phyloP scores from a whole-genome alignment of 75 land plant genomes.

The Adiantum capillusveneris region DNA sequence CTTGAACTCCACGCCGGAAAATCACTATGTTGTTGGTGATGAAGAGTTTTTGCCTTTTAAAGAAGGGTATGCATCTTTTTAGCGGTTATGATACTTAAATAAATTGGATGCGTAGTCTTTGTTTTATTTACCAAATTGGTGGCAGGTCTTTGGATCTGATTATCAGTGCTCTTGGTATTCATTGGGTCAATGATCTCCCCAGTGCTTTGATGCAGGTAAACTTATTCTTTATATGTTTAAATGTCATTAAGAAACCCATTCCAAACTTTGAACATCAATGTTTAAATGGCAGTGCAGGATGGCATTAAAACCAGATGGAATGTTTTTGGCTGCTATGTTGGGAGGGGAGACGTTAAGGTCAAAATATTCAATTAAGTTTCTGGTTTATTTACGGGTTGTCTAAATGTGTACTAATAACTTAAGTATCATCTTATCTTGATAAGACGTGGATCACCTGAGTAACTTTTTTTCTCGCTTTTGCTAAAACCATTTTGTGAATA shows the following conservation, averaged over 20 bases:
- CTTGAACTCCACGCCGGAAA: slow-evolving; percentile 29
- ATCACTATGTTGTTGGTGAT: slow-evolving; percentile 65
- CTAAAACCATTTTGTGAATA: too few relatives aligned
- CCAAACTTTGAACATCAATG: background rate
- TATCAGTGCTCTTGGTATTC: slow-evolving; percentile 84
- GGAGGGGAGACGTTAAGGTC: slow-evolving; percentile 88
- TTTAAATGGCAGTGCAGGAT: slow-evolving; percentile 55
- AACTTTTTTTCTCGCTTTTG: too few relatives aligned
- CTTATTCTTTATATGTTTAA: too few relatives aligned
- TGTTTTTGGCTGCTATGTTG: slow-evolving; percentile 81
- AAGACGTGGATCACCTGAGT: too few relatives aligned
- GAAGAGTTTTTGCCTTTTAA: slow-evolving; percentile 81
- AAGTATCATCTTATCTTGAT: too few relatives aligned
- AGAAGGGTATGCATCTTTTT: slow-evolving; percentile 36
- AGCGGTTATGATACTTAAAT: background rate
- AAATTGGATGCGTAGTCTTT: background rate
- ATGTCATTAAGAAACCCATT: too few relatives aligned
- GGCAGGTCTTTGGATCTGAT: slow-evolving; percentile 80
- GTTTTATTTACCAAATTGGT: background rate
- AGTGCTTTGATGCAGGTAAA: slow-evolving; percentile 88
- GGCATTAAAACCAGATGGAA: slow-evolving; percentile 90
- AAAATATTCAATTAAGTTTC: too few relatives aligned
- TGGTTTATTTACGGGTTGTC: too few relatives aligned
- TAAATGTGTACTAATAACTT: too few relatives aligned
- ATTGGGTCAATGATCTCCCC: slow-evolving; percentile 97